Percentiles rank a stretch among this genome's conserved stretches.
These are phyloP conservation scores for Samsoniella hepiali DNA, from an alignment of 2,329 filamentous ascomycete species.

Conservation along the genomic window DNA sequence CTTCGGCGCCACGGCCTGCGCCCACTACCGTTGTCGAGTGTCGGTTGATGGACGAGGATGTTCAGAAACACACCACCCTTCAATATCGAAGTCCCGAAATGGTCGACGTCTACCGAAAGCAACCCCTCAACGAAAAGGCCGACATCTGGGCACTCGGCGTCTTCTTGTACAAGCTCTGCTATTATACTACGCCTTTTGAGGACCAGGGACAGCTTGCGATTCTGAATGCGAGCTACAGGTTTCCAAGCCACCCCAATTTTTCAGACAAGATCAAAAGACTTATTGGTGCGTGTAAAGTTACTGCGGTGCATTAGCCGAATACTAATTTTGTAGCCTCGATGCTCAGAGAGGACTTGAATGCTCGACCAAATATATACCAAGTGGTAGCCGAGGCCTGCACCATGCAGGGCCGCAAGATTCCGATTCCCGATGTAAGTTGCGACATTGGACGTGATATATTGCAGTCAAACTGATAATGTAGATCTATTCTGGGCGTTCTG, in stretches of 20 bases:
- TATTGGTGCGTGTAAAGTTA: conserved; percentile 59
- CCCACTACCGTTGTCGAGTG: conserved; percentile 86
- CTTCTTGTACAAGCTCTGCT: conserved; percentile 94
- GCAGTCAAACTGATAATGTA: conserved; percentile 4
- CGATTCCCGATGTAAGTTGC: conserved; percentile 76
- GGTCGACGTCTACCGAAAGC: conserved; percentile 96
- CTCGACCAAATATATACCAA: conserved; percentile 89
- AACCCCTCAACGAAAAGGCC: conserved; percentile 96
- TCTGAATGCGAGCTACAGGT: conserved; percentile 91
- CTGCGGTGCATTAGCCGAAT: neutral
- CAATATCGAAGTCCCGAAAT: conserved; percentile 98
- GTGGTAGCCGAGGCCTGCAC: conserved; percentile 80
- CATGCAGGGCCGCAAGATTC: conserved; percentile 83
- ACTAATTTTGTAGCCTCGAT: conserved; percentile 64
- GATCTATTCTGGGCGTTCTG: conserved; percentile 61
- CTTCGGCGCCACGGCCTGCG: conserved; percentile 77
- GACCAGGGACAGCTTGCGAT: conserved; percentile 97
- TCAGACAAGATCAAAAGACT: conserved; percentile 85
- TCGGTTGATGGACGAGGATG: conserved; percentile 89
- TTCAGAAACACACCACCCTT: conserved; percentile 94
- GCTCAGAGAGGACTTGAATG: conserved; percentile 77
- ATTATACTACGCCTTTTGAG: conserved; percentile 98
- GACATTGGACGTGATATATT: conserved; percentile 18
- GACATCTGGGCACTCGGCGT: conserved; percentile 98
- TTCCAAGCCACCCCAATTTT: conserved; percentile 82